A percentile compares a stretch with the other conserved stretches of the same genome.
Evolutionary conservation across 2,329 filamentous ascomycete species (phyloP).

Genomic region (Fusarium oxysporum): DNA sequence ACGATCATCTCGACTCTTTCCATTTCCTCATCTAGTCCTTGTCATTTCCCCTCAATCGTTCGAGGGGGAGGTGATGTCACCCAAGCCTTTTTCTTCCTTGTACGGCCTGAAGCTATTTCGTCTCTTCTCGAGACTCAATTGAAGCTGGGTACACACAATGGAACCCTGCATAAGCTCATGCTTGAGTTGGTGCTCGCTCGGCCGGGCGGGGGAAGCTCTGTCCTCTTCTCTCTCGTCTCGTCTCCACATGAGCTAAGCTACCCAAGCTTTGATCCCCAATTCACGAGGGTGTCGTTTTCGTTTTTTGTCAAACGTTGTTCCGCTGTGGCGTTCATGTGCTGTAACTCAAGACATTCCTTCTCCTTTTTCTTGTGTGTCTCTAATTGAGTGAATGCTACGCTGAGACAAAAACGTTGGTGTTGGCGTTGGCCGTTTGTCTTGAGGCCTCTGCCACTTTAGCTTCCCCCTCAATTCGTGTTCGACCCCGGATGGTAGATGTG

Average conservation of each 20-base stretch:
- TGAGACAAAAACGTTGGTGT: background rate
- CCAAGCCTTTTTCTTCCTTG: constrained; percentile 11
- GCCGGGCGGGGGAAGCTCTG: background rate
- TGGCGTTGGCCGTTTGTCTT: background rate
- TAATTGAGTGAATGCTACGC: background rate
- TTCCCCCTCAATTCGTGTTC: constrained; percentile 18
- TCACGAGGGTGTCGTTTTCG: background rate
- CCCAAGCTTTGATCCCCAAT: background rate
- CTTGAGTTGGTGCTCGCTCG: background rate
- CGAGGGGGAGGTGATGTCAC: constrained; percentile 34
- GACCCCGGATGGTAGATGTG: constrained; percentile 9
- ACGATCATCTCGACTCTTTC: constrained; percentile 16
- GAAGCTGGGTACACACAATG: background rate
- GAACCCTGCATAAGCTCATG: background rate
- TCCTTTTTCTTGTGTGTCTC: background rate
- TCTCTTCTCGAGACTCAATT: background rate
- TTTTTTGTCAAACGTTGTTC: background rate
- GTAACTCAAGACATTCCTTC: background rate
- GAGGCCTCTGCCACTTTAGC: constrained; percentile 8
- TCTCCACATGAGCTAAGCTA: background rate
- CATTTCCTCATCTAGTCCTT: background rate
- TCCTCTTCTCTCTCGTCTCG: background rate
- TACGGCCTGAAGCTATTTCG: constrained; percentile 22
- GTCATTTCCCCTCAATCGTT: constrained; percentile 28
- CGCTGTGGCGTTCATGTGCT: constrained; percentile 20